These are phyloP conservation scores for Westerdykella aurantiaca DNA, from an alignment of 2,329 filamentous ascomycete species.

Conservation along the genomic window DNA sequence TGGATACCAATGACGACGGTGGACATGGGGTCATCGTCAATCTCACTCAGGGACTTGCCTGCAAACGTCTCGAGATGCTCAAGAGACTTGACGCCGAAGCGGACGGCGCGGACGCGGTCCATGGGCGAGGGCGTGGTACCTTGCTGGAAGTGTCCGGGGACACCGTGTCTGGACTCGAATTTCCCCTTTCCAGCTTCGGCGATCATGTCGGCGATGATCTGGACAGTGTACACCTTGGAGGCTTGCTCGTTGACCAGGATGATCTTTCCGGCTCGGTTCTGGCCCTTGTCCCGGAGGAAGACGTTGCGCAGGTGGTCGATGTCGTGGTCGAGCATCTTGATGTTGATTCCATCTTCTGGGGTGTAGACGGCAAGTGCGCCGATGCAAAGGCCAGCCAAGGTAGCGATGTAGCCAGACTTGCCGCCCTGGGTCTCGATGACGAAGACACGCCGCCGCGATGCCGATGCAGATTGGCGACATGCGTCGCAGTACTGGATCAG, in stretches of 20 bases:
- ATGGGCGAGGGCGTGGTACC: slow-evolving; percentile 89
- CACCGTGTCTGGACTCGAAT: slow-evolving; percentile 83
- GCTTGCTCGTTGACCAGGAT: slow-evolving; percentile 97
- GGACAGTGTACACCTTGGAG: slow-evolving; percentile 80
- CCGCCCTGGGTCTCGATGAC: slow-evolving; percentile 97
- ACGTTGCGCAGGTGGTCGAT: slow-evolving; percentile 83
- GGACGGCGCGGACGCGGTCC: slow-evolving; percentile 88
- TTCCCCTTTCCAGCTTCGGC: slow-evolving; percentile 85
- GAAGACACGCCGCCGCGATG: slow-evolving; percentile 87
- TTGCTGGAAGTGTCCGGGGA: slow-evolving; percentile 53
- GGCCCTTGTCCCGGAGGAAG: slow-evolving; percentile 79
- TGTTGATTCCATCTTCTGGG: slow-evolving; percentile 88
- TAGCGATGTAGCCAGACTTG: slow-evolving; percentile 87
- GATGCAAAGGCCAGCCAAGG: slow-evolving; percentile 82
- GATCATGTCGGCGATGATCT: slow-evolving; percentile 93
- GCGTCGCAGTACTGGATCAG: slow-evolving; percentile 94
- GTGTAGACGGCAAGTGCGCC: slow-evolving; percentile 93
- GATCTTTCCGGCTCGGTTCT: slow-evolving; percentile 83
- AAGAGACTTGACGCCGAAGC: slow-evolving; percentile 89
- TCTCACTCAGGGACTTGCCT: slow-evolving; percentile 57
- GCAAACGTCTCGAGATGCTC: slow-evolving; percentile 80
- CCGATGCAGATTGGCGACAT: slow-evolving; percentile 93
- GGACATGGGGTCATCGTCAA: slow-evolving; percentile 67
- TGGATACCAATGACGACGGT: slow-evolving; percentile 85
- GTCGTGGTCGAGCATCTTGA: slow-evolving; percentile 87